Evolutionary conservation across 257 asterid species (phyloP).

Genomic region (Solanum chmielewskii): DNA sequence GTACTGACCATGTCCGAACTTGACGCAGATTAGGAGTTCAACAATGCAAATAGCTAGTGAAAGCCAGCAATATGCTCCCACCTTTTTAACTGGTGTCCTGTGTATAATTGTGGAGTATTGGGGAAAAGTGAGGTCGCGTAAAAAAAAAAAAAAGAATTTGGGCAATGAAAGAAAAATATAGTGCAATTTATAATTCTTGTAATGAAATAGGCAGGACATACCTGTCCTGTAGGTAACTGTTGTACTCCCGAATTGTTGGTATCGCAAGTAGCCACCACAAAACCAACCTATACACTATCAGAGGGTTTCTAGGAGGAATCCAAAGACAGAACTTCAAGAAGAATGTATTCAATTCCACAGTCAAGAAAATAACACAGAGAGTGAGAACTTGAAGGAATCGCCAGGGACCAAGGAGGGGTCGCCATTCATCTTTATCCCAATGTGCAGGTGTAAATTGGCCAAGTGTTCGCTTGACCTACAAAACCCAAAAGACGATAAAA

Average conservation of each 20-base stretch:
- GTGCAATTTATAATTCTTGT: neutral
- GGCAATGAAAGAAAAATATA: neutral
- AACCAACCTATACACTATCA: constrained; percentile 66
- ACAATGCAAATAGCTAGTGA: constrained; percentile 87
- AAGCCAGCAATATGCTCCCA: constrained; percentile 93
- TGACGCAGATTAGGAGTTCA: constrained; percentile 82
- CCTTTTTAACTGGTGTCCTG: constrained; percentile 72
- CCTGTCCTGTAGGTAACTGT: constrained; percentile 91
- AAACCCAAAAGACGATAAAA: neutral
- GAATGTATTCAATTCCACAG: constrained; percentile 91
- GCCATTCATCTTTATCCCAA: constrained; percentile 99
- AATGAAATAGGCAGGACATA: neutral
- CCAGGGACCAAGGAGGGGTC: constrained; percentile 91
- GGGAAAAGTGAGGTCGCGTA: neutral
- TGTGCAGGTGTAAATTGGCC: constrained; percentile 92
- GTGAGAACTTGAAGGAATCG: constrained; percentile 83
- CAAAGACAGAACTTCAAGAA: constrained; percentile 92
- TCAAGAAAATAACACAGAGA: constrained; percentile 73
- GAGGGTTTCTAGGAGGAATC: constrained; percentile 94
- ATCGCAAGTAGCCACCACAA: constrained; percentile 95
- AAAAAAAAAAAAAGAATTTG: neutral
- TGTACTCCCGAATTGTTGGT: constrained; percentile 93
- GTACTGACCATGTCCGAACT: constrained; percentile 71
- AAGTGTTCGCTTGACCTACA: constrained; percentile 82
- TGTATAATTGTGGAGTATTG: neutral